Percentiles rank a stretch among this genome's conserved stretches.
Evolutionary conservation across 495 filamentous ascomycete genomes (phyloP).

Genomic region (Diplogelasinospora grovesii): DNA sequence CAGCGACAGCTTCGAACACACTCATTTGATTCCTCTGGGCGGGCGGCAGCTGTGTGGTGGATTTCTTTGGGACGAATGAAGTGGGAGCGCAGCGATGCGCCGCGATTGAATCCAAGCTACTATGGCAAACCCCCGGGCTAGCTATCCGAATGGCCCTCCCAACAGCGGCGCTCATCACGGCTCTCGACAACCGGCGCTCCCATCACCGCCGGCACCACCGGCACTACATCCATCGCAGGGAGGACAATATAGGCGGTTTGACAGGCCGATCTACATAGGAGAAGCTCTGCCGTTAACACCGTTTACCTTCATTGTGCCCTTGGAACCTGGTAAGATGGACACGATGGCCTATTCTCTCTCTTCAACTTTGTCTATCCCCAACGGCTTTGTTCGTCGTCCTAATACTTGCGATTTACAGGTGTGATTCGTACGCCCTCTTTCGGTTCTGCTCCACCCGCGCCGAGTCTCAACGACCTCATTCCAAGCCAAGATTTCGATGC

Average conservation of each 20-base stretch:
- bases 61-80: too few species aligned
- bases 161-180: background rate
- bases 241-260: too few species aligned
- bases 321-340: constrained; percentile 61
- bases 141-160: constrained; percentile 16
- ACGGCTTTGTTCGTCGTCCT: constrained; percentile 5
- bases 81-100: too few species aligned
- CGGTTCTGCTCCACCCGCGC: constrained; percentile 43
- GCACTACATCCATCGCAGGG: too few species aligned
- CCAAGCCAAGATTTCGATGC: constrained; percentile 38
- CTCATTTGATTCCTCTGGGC: too few species aligned
- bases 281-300: constrained; percentile 90
- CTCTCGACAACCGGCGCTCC: constrained; percentile 4
- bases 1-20: too few species aligned
- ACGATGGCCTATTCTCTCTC: background rate
- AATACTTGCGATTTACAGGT: constrained; percentile 34
- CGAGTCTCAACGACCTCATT: constrained; percentile 34
- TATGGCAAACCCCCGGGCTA: constrained; percentile 31
- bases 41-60: too few species aligned
- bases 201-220: too few species aligned
- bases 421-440: constrained; percentile 65
- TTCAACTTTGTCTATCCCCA: constrained; percentile 4
- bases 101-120: constrained; percentile 14
- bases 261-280: constrained; percentile 53
- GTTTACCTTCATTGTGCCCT: constrained; percentile 81